Base-by-base conservation (phyloP, 352 stramenopile genomes). In the Phytopythium litorale region DNA sequence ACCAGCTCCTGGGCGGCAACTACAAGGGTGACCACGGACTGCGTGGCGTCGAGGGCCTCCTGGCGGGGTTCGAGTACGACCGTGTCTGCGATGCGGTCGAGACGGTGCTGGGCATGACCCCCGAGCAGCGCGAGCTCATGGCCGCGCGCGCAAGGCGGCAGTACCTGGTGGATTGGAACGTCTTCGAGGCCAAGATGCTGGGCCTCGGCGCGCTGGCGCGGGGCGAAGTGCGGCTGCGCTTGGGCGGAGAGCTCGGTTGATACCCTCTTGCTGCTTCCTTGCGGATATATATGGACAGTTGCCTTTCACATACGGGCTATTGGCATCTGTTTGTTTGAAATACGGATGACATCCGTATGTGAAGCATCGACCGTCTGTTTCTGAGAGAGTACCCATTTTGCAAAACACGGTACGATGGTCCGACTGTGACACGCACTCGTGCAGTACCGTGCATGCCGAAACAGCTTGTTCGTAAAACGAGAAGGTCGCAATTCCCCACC, bases 91-190 rank as follows among this genome's bases (percentile, higher is more conserved):
- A 74, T 19, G 79, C 71, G 21, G 78, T 91, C 37, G 75, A 89
- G 21, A 65, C 68, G 32, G 68, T 91, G 21, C 42, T 88, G 4
- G 59, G 66, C 6, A 88, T 88, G 77, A 84, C 74, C 0, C 59
- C 78, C 0, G 33, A 46, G 8, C 54, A 88, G 58, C 77, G 77
- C 13, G 63, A 85, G 56, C 53, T 60, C 1, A 75, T 87, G 72
- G 78, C 72, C 2, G 53, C 56, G 12, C 68, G 63, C 23, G 79
- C 79, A 6, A 75, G 74, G 56, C 73, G 75, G 33, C 79, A 88
- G 58, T 91, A 88, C 56, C 73, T 76, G 56, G 73, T 87, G 57
- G 81, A 90, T 66, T 70, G 81, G 42, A 82, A 81, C 53, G 86
- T 87, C 56, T 89, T 89, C 42, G 70, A 70, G 18, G 49, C 66